These are phyloP conservation scores for Apiotrichum gamsii DNA, from an alignment of 1,284 basidiomycete species.

Conservation along the genomic window DNA sequence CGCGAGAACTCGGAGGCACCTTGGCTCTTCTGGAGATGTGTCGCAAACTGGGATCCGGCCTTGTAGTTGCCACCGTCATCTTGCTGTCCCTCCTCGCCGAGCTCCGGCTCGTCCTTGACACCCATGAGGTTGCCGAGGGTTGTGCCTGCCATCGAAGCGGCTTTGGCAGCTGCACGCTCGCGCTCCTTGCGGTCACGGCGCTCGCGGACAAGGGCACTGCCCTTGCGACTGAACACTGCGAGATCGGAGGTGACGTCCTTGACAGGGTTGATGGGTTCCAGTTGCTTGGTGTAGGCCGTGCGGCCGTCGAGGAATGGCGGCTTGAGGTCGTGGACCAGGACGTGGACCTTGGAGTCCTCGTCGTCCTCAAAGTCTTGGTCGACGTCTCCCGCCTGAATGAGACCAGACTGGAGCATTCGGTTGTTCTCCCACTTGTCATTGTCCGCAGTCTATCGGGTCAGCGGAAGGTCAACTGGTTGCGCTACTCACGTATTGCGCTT, in stretches of 20 bases:
- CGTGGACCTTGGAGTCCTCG: slow-evolving; percentile 89
- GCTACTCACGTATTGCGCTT: slow-evolving; percentile 79
- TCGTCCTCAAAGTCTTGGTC: slow-evolving; percentile 89
- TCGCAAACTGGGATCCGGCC: slow-evolving; percentile 92
- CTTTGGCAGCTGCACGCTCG: slow-evolving; percentile 86
- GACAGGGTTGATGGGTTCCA: slow-evolving; percentile 96
- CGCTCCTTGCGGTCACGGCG: slow-evolving; percentile 93
- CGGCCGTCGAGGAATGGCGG: slow-evolving; percentile 97
- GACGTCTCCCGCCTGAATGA: slow-evolving; percentile 75
- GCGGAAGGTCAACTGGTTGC: neutral
- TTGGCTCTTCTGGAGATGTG: slow-evolving; percentile 70
- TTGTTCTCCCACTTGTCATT: slow-evolving; percentile 98
- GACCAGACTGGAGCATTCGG: slow-evolving; percentile 90
- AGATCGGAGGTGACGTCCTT: slow-evolving; percentile 89
- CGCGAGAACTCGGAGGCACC: slow-evolving; percentile 80
- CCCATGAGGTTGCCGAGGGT: slow-evolving; percentile 95
- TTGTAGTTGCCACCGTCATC: slow-evolving; percentile 66
- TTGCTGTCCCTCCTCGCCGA: slow-evolving; percentile 54
- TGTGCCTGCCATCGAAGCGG: slow-evolving; percentile 87
- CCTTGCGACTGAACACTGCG: slow-evolving; percentile 93
- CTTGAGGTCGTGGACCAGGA: slow-evolving; percentile 94
- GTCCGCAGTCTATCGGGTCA: slow-evolving; percentile 74
- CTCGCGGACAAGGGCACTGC: slow-evolving; percentile 85
- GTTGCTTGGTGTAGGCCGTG: slow-evolving; percentile 91
- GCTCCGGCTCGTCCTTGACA: slow-evolving; percentile 79